These are phyloP conservation scores for Fusarium penzigii DNA, from an alignment of 2,329 filamentous ascomycete species.

Conservation along the genomic window DNA sequence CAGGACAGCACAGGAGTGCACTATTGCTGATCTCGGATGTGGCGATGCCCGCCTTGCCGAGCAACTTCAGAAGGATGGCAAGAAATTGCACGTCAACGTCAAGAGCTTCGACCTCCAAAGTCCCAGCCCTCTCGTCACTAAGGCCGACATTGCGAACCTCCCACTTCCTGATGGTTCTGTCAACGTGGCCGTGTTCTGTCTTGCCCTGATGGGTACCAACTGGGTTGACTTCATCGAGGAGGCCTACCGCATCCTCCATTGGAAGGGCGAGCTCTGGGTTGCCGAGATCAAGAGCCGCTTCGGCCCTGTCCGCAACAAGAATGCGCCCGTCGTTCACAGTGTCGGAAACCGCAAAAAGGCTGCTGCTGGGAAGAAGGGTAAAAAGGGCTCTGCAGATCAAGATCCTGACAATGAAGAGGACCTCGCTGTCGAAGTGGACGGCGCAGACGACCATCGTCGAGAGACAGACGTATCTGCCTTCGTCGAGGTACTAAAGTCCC, in stretches of 20 bases:
- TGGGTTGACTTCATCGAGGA: conserved; percentile 97
- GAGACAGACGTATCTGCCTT: conserved; percentile 89
- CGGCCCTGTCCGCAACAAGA: conserved; percentile 39
- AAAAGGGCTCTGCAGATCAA: conserved; percentile 46
- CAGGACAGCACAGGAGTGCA: conserved; percentile 70
- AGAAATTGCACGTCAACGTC: conserved; percentile 71
- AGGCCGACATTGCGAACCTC: conserved; percentile 84
- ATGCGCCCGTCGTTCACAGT: conserved; percentile 61
- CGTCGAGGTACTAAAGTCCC: conserved; percentile 74
- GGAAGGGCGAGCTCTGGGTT: conserved; percentile 96
- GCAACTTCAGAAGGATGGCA: conserved; percentile 62
- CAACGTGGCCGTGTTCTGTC: conserved; percentile 90
- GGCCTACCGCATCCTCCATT: conserved; percentile 85
- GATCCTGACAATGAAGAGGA: conserved; percentile 55
- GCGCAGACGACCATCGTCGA: conserved; percentile 59
- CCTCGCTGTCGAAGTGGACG: conserved; percentile 71
- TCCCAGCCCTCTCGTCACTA: conserved; percentile 74
- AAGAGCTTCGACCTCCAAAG: conserved; percentile 86
- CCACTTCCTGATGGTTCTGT: conserved; percentile 74
- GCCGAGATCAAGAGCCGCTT: conserved; percentile 97
- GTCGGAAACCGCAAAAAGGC: conserved; percentile 68
- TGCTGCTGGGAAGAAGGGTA: conserved; percentile 47
- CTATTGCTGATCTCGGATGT: conserved; percentile 89
- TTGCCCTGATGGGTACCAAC: conserved; percentile 98
- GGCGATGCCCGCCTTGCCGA: conserved; percentile 84